Base-by-base conservation (phyloP, 331 rosid species). In the Telfairia occidentalis region DNA sequence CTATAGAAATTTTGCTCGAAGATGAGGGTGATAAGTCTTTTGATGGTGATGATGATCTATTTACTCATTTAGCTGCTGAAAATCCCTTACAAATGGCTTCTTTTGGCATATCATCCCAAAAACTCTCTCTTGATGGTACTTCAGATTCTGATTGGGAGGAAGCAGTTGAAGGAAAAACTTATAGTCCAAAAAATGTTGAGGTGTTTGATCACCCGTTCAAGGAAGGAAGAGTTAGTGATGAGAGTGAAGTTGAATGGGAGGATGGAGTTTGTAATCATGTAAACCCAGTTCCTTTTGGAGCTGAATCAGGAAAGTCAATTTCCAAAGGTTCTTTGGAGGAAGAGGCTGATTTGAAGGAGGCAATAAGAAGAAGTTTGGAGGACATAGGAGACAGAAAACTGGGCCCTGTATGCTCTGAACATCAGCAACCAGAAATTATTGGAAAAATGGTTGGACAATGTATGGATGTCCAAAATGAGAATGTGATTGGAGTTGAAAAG, bases 301-400 rank as follows among this genome's bases (percentile, higher is more conserved):
- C 38, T 60, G 83, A 85, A 72, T 53, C 79, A 24, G 85, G 43
- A 48, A 83, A 75, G 81, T 30, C 50, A 65, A 66, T 78, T 82
- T 89, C 96, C 57, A 90, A 72, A 81, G 96, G 97, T 64, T 15
- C 15, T 74, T 57, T 88, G 74, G 92, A 94, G 79, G 97, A 94
- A 86, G 89, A 89, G 81, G 89, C 91, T 79, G 85, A 87, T 78
- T 64, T 91, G 84, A 90, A 87, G 77, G 96, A 94, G 85, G 97
- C 97, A 82, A 84, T 94, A 81, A 84, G 84, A 84, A 94, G 96
- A 87, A 94, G 98, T 79, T 91, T 91, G 29, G 90, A 83, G 80
- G 83, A 77, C 78, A 43, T 43, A 48, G 84, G 65, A 81, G 77
- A 77, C 49, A 69, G 23, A 75, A 74, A 83, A 78, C 29, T 26